Conservation (phyloP, 2,329 filamentous ascomycete species). For the Neonectria magnoliae region DNA sequence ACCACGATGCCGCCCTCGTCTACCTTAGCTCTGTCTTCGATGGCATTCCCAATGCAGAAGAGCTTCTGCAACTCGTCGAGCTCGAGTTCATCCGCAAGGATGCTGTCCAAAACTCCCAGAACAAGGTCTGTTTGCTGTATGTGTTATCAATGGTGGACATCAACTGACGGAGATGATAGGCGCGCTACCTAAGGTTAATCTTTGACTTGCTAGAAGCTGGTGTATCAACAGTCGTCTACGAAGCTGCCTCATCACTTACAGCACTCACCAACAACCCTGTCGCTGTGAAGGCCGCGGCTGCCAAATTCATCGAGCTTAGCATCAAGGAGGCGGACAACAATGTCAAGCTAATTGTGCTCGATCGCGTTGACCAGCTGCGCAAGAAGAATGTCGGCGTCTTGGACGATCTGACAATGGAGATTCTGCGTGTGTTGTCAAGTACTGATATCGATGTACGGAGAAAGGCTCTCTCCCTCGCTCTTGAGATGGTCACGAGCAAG, state of each 20-base stretch:
- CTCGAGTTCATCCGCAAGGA: slow-evolving; percentile 98
- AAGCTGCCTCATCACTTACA: slow-evolving; percentile 94
- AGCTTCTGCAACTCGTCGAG: slow-evolving; percentile 91
- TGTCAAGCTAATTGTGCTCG: slow-evolving; percentile 97
- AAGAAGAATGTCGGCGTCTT: slow-evolving; percentile 90
- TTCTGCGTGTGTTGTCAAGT: slow-evolving; percentile 91
- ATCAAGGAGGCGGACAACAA: slow-evolving; percentile 99
- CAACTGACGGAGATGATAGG: slow-evolving; percentile 58
- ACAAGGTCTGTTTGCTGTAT: slow-evolving; percentile 73
- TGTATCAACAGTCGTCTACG: slow-evolving; percentile 95
- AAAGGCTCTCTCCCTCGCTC: slow-evolving; percentile 87
- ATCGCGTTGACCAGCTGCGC: slow-evolving; percentile 88
- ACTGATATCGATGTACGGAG: slow-evolving; percentile 95
- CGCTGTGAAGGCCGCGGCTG: slow-evolving; percentile 94
- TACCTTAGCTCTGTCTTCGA: slow-evolving; percentile 93
- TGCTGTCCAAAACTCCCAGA: slow-evolving; percentile 91
- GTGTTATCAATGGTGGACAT: slow-evolving; percentile 16
- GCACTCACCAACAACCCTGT: slow-evolving; percentile 96
- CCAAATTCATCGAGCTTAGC: slow-evolving; percentile 95
- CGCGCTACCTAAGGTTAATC: slow-evolving; percentile 90
- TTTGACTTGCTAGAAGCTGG: slow-evolving; percentile 95
- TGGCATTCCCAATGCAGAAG: slow-evolving; percentile 91
- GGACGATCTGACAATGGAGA: slow-evolving; percentile 96
- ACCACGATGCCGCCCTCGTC: slow-evolving; percentile 89
- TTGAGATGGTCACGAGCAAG: slow-evolving; percentile 99